Evolutionary conservation across 1,139 yeast species (phyloP), one percentile per base, ranked within the genome.

Genomic region (Hansenula anomala): DNA sequence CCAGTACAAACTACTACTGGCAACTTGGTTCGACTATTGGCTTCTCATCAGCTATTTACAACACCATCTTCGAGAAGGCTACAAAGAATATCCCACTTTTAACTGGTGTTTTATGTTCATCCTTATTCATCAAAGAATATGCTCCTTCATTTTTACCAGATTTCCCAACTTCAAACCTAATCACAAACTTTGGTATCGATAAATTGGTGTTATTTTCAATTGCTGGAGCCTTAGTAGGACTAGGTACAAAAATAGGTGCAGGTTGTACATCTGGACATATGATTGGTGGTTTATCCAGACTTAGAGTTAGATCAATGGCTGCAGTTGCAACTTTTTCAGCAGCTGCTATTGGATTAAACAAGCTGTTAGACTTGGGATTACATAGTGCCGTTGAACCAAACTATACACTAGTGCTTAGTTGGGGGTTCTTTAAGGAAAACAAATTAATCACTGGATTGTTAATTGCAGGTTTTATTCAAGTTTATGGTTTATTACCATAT

Each of bases 181-280:
- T 12, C 4, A 9, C 25, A 2, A 18, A 26, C 4, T 35, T 34
- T 4, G 15, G 31, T 3, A 15, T 24, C 4, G 31, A 31, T 10
- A 19, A 22, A 7, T 12, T 16, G n/a, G 27, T 33, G 6, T 22
- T 45, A 8, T 32, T 42, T n/a, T 17, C 36, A 8, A 8, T 42
- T 4, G 51, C 71, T 0, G 75, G 75, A 0, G 38, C 61, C 0
- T 48, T 71, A 2, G 71, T 64, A 3, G 78, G 78, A 0, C 23
- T 65, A 1, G 78, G 78, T 1, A 66, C 77, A 0, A 60, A 60
- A 32, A 50, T 61, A 27, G 76, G 73, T 0, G 55, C 63, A 18
- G 78, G 77, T 0, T 72, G 78, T 42, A 72, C 78, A 2, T 69
- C 75, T 0, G 78, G 78, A 7, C 78, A 72, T 44, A 68, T 72